A percentile compares a stretch with the other conserved stretches of the same genome.
Conservation (phyloP, 1,284 basidiomycete genomes). For the Psilocybe mexicana region DNA sequence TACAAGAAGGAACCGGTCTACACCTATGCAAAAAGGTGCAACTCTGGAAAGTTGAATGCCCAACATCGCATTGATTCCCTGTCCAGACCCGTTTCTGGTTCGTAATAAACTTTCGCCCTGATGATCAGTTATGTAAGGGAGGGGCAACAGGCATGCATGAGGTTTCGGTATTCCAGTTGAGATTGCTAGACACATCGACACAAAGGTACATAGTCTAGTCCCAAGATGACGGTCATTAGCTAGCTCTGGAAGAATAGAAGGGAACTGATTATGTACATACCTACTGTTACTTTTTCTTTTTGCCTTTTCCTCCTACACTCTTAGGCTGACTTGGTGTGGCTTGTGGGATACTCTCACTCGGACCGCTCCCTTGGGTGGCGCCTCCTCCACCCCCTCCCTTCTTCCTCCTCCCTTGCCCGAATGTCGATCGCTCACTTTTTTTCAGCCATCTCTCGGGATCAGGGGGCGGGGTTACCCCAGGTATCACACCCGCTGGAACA, state of each 20-base stretch:
- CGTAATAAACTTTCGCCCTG: not conserved
- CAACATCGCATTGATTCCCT: not conserved
- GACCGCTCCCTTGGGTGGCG: slow-evolving; percentile 62
- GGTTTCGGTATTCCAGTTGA: not conserved
- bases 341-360: slow-evolving; percentile 29
- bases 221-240: not conserved
- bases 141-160: not conserved
- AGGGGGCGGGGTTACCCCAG: slow-evolving; percentile 73
- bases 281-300: slow-evolving; percentile 40
- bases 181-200: not conserved
- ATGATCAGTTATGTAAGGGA: not conserved
- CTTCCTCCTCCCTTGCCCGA: slow-evolving; percentile 44
- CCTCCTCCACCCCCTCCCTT: slow-evolving; percentile 52
- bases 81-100: not conserved
- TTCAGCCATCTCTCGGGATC: slow-evolving; percentile 84
- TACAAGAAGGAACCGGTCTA: too few relatives aligned
- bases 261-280: slow-evolving; percentile 1
- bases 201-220: not conserved
- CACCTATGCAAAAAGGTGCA: too few relatives aligned
- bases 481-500: slow-evolving; percentile 69
- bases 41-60: too few relatives aligned
- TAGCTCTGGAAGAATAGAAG: not conserved
- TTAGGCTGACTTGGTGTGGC: slow-evolving; percentile 42
- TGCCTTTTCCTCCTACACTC: slow-evolving; percentile 39
- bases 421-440: slow-evolving; percentile 71